A percentile compares a stretch with the other conserved stretches of the same genome.
Conservation (phyloP, 345 rosid genomes). For the Citropsis articulata region DNA sequence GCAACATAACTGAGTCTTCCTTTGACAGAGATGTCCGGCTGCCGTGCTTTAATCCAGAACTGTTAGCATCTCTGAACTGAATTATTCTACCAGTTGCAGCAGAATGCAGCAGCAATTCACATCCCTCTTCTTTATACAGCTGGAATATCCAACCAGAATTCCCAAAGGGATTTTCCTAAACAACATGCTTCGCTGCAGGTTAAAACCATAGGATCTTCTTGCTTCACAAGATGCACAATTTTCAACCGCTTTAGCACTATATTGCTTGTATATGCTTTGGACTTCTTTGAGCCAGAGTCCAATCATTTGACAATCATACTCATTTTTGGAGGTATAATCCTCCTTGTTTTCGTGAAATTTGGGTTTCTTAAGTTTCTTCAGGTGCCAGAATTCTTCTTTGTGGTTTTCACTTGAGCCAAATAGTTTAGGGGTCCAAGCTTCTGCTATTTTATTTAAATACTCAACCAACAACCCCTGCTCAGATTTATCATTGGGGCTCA, state of each 20-base stretch:
- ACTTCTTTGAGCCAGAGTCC: slow-evolving; percentile 49
- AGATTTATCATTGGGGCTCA: slow-evolving; percentile 47
- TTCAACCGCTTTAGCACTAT: slow-evolving; percentile 14
- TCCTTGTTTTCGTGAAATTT: slow-evolving; percentile 22
- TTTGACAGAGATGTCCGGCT: slow-evolving; percentile 16
- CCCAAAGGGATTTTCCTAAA: slow-evolving; percentile 61
- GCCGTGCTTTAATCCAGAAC: slow-evolving; percentile 25
- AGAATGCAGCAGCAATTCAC: slow-evolving; percentile 61
- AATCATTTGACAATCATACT: slow-evolving; percentile 26
- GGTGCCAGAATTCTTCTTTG: slow-evolving; percentile 22
- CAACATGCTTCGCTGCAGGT: slow-evolving; percentile 31
- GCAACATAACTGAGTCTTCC: slow-evolving; percentile 12
- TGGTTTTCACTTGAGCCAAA: slow-evolving; percentile 21
- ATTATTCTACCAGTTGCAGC: slow-evolving; percentile 55
- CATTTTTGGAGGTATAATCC: slow-evolving; percentile 18
- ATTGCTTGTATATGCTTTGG: slow-evolving; percentile 30
- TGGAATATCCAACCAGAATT: slow-evolving; percentile 44
- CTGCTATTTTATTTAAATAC: slow-evolving; percentile 46
- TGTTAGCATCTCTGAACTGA: slow-evolving; percentile 15
- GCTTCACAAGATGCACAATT: slow-evolving; percentile 21
- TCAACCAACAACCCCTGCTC: slow-evolving; percentile 43
- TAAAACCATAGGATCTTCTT: slow-evolving; percentile 15
- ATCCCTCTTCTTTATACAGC: slow-evolving; percentile 41
- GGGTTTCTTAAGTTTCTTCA: slow-evolving; percentile 45
- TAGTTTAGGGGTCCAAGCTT: slow-evolving; percentile 41